Evolutionary conservation across 2,329 filamentous ascomycete genomes (phyloP), one percentile per base, ranked within the genome.

Genomic region (Elsinoe australis): DNA sequence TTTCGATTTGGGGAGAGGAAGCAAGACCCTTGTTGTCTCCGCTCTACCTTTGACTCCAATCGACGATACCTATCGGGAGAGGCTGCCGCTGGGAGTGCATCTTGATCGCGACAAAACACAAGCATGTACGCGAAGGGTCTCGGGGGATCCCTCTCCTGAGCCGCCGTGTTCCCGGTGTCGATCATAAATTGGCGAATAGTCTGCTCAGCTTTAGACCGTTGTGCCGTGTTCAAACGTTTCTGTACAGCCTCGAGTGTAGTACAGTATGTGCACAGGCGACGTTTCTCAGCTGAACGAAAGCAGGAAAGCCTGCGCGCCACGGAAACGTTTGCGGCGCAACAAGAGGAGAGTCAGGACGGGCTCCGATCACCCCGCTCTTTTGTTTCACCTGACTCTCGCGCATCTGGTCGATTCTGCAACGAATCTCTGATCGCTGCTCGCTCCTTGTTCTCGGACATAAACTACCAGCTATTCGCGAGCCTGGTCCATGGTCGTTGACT

Each of bases 291-390:
- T 22, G 10, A 14, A 21, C 28, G 36, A 41, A 41, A 41, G 21
- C 36, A 21, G 36, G 12, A 10, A 28, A 26, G 36, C 14, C 36
- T 28, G 26, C 21, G 28, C 26, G 28, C 36, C 21, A 41, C 26
- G 18, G 35, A 21, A 17, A 38, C 17, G 5, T n/a, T n/a, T n/a
- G n/a, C n/a, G n/a, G n/a, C n/a, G n/a, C n/a, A n/a, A n/a, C n/a
- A n/a, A n/a, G 8, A 8, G 9, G 7, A 44, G 39, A 44, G 39
- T 44, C 39, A 32, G 28, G 26, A 32, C n/a, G 26, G n/a, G n/a
- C n/a, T n/a, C n/a, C n/a, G n/a, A n/a, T n/a, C 17, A 44, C 39
- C 39, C 39, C 39, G 29, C 39, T n/a, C 39, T 44, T 14, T n/a
- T n/a, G n/a, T 18, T 26, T 6, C n/a, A 24, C n/a, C 22, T 44